Conservation (phyloP, 1,139 yeast species). For the Lodderomyces parapsilosis region DNA sequence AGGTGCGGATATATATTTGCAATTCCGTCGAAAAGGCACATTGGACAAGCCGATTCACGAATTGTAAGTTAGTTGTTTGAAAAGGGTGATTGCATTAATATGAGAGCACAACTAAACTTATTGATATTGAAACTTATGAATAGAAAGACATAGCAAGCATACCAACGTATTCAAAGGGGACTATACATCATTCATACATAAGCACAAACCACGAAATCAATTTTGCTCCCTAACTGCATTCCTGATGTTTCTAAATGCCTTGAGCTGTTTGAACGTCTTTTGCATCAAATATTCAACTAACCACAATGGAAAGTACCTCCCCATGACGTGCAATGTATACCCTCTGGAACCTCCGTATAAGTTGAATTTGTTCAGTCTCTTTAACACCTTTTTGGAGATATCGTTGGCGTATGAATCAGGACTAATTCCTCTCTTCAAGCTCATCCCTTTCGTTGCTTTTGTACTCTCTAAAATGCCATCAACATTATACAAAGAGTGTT, state of each 20-base stretch:
- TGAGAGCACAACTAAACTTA: too few species aligned
- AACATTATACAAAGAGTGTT: conserved; percentile 25
- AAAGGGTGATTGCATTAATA: too few species aligned
- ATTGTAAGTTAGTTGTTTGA: too few species aligned
- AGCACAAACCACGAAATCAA: too few species aligned
- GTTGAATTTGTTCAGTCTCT: conserved; percentile 27
- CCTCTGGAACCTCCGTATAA: conserved; percentile 27
- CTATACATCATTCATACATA: too few species aligned
- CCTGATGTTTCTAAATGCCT: conserved; percentile 17
- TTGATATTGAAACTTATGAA: too few species aligned
- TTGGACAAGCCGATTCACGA: too few species aligned
- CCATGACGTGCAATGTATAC: conserved; percentile 21
- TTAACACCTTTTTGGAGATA: conserved; percentile 24
- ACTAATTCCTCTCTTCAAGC: conserved; percentile 21
- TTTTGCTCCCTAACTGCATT: conserved; percentile 31
- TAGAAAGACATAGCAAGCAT: too few species aligned
- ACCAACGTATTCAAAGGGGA: too few species aligned
- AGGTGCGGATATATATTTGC: too few species aligned
- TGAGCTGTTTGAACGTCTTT: conserved; percentile 28
- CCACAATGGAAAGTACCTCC: conserved; percentile 30
- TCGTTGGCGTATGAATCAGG: conserved; percentile 31
- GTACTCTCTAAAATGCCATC: conserved; percentile 29
- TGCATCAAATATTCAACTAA: conserved; percentile 24
- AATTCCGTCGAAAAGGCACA: too few species aligned
- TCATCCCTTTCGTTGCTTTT: conserved; percentile 23